These are phyloP conservation scores for Antarctomyces pellizariae DNA, from an alignment of 495 filamentous ascomycete species.

Conservation along the genomic window DNA sequence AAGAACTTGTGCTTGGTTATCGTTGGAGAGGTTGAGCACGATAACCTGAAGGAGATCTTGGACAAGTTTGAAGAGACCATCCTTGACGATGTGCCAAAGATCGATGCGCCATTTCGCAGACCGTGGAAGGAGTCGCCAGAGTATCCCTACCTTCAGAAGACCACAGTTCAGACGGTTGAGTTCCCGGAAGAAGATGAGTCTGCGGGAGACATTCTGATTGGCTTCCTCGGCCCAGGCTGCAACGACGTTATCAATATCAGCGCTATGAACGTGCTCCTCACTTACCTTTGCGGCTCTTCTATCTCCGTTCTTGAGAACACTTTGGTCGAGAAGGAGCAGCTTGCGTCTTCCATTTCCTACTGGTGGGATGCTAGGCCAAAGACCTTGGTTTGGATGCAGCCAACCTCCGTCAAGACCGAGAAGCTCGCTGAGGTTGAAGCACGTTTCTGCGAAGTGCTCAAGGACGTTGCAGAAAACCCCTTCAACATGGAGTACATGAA, in stretches of 20 bases:
- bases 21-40: conserved; percentile 71
- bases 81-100: conserved; percentile 50
- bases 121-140: conserved; percentile 80
- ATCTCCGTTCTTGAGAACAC: conserved; percentile 78
- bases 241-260: conserved; percentile 34
- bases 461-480: conserved; percentile 51
- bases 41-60: conserved; percentile 52
- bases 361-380: conserved; percentile 56
- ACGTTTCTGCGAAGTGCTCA: conserved; percentile 62
- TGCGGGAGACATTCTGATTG: conserved; percentile 61
- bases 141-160: conserved; percentile 42
- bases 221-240: conserved; percentile 64
- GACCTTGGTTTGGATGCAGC: conserved; percentile 56
- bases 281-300: conserved; percentile 78
- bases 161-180: conserved; percentile 49
- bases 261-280: conserved; percentile 52
- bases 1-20: conserved; percentile 83
- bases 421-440: conserved; percentile 65
- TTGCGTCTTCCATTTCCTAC: conserved; percentile 63
- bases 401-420: conserved; percentile 68
- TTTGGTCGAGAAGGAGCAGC: conserved; percentile 80
- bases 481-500: conserved; percentile 75
- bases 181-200: conserved; percentile 97
- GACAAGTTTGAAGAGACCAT: conserved; percentile 80
- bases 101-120: conserved; percentile 44